These are phyloP conservation scores for Phytophthora palmivora DNA, from an alignment of 352 stramenopile species.

Conservation along the genomic window DNA sequence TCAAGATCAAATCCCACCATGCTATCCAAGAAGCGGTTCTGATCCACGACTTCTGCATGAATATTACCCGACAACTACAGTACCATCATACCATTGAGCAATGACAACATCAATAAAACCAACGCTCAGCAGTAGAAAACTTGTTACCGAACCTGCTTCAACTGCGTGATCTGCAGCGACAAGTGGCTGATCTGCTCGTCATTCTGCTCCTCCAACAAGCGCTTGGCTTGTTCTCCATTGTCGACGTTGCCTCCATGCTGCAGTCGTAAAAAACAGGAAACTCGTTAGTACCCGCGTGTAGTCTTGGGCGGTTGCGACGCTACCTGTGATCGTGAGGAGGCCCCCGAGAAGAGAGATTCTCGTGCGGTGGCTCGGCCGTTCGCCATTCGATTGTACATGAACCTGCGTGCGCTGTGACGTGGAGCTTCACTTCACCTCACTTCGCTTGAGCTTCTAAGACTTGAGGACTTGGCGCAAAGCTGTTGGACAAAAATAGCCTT, in stretches of 20 bases:
- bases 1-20: conserved; percentile 58
- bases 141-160: conserved; percentile 72
- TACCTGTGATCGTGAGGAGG: conserved; percentile 60
- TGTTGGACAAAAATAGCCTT: conserved; percentile 14
- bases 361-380: conserved; percentile 52
- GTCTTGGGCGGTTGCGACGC: not conserved
- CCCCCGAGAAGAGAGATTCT: conserved; percentile 74
- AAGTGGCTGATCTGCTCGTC: conserved; percentile 90
- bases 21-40: conserved; percentile 84
- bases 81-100: conserved; percentile 3
- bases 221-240: conserved; percentile 80
- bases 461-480: conserved; percentile 2
- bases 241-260: conserved; percentile 49
- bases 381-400: conserved; percentile 89
- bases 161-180: conserved; percentile 86
- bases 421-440: not conserved
- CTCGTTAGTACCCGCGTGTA: not conserved
- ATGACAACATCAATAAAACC: not conserved
- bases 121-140: not conserved
- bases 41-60: conserved; percentile 78
- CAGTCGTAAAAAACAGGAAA: not conserved
- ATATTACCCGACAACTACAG: conserved; percentile 80
- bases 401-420: conserved; percentile 15
- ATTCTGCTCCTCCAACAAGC: conserved; percentile 87
- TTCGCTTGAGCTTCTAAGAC: conserved; percentile 8